Evolutionary conservation across 768 basidiomycete species (phyloP).

Genomic region (Amanita rubescens): DNA sequence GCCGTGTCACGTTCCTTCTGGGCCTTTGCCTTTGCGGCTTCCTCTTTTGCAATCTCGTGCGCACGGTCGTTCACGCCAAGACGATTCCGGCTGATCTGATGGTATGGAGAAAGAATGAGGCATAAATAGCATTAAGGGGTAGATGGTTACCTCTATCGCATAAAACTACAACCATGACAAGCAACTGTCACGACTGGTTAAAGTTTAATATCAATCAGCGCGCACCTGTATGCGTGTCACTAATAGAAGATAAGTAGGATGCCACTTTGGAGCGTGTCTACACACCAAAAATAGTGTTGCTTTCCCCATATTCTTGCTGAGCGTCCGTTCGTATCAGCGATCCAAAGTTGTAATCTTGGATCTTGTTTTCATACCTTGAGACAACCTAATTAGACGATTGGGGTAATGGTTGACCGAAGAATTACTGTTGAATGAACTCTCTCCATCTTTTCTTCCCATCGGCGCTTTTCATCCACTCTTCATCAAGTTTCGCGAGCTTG

Average conservation of each 20-base stretch:
- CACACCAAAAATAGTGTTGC: slow-evolving; percentile 91
- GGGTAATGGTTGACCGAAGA: background rate
- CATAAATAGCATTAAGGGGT: slow-evolving; percentile 1
- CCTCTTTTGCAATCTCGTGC: slow-evolving; percentile 72
- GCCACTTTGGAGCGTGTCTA: slow-evolving; percentile 5
- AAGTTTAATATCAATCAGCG: slow-evolving; percentile 3
- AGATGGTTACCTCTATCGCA: slow-evolving; percentile 64
- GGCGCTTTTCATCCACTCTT: slow-evolving; percentile 87
- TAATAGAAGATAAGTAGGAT: slow-evolving; percentile 3
- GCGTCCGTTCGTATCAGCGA: slow-evolving; percentile 84
- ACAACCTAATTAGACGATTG: background rate
- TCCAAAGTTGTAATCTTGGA: slow-evolving; percentile 96
- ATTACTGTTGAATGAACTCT: slow-evolving; percentile 68
- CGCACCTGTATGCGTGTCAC: slow-evolving; percentile 9
- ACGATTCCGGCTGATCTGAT: slow-evolving; percentile 84
- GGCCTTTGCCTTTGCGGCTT: slow-evolving; percentile 56
- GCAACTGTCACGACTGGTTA: slow-evolving; percentile 9
- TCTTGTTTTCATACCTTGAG: slow-evolving; percentile 75
- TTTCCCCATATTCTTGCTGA: slow-evolving; percentile 76
- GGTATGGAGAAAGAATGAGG: background rate
- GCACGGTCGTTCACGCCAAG: slow-evolving; percentile 85
- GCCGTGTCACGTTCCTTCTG: slow-evolving; percentile 41
- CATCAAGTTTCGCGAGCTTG: slow-evolving; percentile 57
- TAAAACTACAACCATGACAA: slow-evolving; percentile 56
- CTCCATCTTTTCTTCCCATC: slow-evolving; percentile 90